A percentile compares a stretch with the other conserved stretches of the same genome.
Evolutionary conservation across 2,329 filamentous ascomycete species (phyloP).

Genomic region (Neofusicoccum sp.): DNA sequence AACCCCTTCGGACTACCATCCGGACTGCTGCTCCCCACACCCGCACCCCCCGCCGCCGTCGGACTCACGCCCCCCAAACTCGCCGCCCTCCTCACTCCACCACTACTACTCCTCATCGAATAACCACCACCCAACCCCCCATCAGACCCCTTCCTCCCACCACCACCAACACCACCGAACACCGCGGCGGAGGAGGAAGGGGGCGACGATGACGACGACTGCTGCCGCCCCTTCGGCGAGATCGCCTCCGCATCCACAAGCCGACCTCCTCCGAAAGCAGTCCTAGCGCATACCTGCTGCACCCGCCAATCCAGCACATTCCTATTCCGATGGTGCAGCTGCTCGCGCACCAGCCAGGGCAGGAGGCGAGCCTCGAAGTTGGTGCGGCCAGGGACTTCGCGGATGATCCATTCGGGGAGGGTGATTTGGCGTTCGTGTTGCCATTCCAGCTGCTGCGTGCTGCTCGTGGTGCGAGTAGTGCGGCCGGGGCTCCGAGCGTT

Average conservation of each 20-base stretch:
- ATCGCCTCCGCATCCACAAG: not conserved
- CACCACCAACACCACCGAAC: not conserved
- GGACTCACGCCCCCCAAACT: not conserved
- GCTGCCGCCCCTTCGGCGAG: too few species aligned
- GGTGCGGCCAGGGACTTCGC: conserved; percentile 1
- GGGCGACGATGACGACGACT: too few species aligned
- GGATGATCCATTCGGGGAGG: conserved; percentile 15
- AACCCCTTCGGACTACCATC: not conserved
- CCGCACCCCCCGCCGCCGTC: not conserved
- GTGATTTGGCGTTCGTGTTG: not conserved
- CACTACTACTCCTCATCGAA: not conserved
- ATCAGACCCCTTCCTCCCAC: conserved; percentile 1
- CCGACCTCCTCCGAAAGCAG: not conserved
- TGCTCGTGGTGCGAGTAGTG: too few species aligned
- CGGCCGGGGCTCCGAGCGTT: too few species aligned
- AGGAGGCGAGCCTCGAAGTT: conserved; percentile 17
- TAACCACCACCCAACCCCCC: not conserved
- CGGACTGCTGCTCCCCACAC: not conserved
- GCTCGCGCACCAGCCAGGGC: conserved; percentile 11
- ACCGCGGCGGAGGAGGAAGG: too few species aligned
- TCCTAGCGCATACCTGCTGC: not conserved
- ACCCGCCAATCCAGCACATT: not conserved
- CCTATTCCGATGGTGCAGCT: not conserved
- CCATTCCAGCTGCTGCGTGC: not conserved
- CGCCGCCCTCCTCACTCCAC: not conserved